Conservation (phyloP, 2,329 filamentous ascomycete genomes). For the Venturia aucupariae region DNA sequence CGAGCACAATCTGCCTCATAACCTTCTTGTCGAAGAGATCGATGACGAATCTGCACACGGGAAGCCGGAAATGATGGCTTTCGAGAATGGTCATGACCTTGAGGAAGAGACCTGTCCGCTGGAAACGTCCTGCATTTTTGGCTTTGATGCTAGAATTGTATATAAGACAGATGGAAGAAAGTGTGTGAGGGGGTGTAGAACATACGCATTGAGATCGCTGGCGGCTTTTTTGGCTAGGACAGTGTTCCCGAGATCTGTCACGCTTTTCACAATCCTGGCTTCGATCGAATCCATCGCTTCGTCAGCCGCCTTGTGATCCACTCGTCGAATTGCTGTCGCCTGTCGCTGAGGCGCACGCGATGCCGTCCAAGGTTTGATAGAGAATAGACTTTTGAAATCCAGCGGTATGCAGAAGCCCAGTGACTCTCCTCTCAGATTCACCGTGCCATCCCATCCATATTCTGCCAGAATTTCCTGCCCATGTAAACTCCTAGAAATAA, state of each 20-base stretch:
- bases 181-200: constrained; percentile 16
- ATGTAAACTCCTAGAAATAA: constrained; percentile 86
- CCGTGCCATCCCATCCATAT: constrained; percentile 86
- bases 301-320: background rate
- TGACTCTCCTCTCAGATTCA: constrained; percentile 71
- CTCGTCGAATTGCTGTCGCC: background rate
- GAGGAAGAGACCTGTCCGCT: constrained; percentile 67
- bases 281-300: constrained; percentile 47
- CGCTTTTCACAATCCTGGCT: constrained; percentile 69
- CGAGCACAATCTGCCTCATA: constrained; percentile 73
- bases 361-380: constrained; percentile 35
- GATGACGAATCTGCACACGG: constrained; percentile 79
- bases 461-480: constrained; percentile 86
- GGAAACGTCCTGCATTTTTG: constrained; percentile 66
- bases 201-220: constrained; percentile 59
- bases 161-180: background rate
- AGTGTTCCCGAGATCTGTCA: constrained; percentile 85
- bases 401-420: constrained; percentile 81
- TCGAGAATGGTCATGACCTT: constrained; percentile 80
- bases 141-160: constrained; percentile 55
- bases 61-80: constrained; percentile 79
- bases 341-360: constrained; percentile 1
- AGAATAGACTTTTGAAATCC: constrained; percentile 69
- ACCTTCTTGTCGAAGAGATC: constrained; percentile 92
- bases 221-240: constrained; percentile 84